A percentile compares a stretch with the other conserved stretches of the same genome.
These are phyloP conservation scores for Spergularia marina DNA, from an alignment of 148 eudicot species.

Conservation along the genomic window DNA sequence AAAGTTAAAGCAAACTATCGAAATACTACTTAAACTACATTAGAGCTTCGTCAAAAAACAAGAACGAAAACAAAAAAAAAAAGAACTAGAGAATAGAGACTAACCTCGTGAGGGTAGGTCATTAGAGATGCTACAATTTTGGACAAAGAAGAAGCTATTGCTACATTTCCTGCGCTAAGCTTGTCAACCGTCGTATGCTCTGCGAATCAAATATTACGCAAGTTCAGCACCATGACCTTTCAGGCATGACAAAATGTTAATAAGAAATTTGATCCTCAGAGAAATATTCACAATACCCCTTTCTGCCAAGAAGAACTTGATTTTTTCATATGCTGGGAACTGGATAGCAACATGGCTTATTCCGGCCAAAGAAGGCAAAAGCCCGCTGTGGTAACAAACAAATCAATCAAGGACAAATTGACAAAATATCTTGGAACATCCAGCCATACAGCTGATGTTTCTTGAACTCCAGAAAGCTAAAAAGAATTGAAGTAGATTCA, in stretches of 20 bases:
- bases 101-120: conserved; percentile 94
- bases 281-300: conserved; percentile 43
- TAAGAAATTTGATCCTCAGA: not conserved
- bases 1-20: not conserved
- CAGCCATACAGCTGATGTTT: not conserved
- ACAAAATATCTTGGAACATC: not conserved
- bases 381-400: conserved; percentile 64
- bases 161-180: conserved; percentile 58
- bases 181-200: conserved; percentile 59
- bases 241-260: not conserved
- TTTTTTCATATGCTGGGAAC: conserved; percentile 85
- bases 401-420: conserved; percentile 4
- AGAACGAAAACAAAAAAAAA: not conserved
- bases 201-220: conserved; percentile 27
- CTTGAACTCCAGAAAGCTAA: not conserved
- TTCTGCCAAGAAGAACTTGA: conserved; percentile 71
- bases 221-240: conserved; percentile 7
- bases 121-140: conserved; percentile 73
- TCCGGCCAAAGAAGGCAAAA: conserved; percentile 90
- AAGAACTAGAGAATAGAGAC: not conserved
- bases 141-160: conserved; percentile 70
- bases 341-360: conserved; percentile 93
- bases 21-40: too few relatives aligned
- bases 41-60: not conserved
- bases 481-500: not conserved